phyloP scores from a whole-genome alignment of 192 early-diverging fungal species.

The Phycomyces blakesleeanus region DNA sequence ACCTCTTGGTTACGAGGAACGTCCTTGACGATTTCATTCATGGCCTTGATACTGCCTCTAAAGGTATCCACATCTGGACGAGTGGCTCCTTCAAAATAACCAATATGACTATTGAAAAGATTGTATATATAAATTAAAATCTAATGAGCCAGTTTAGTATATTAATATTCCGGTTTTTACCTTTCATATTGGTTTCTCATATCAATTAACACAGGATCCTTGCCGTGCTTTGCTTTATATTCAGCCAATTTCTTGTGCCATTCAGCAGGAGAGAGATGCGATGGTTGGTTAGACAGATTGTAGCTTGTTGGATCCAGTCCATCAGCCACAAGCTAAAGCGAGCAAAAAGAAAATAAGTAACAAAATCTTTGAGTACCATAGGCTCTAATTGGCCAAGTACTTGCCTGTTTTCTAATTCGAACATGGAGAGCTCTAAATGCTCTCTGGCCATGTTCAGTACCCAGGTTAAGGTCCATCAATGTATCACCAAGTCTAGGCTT shows the following conservation, averaged over 20 bases:
- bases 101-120: constrained; percentile 48
- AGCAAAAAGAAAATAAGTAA: too few species aligned
- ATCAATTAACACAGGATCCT: constrained; percentile 59
- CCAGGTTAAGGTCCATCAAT: constrained; percentile 59
- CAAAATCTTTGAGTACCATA: too few species aligned
- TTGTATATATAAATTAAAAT: background rate
- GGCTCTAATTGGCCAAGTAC: too few species aligned
- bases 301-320: constrained; percentile 49
- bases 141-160: background rate
- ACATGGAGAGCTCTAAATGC: constrained; percentile 69
- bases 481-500: constrained; percentile 29
- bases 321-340: constrained; percentile 52
- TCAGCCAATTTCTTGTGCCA: constrained; percentile 60
- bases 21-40: constrained; percentile 55
- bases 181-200: constrained; percentile 81
- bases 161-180: constrained; percentile 14
- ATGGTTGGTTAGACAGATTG: constrained; percentile 57
- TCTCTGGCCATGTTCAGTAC: constrained; percentile 50
- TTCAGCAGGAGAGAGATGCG: constrained; percentile 60
- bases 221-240: constrained; percentile 25
- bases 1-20: constrained; percentile 56
- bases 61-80: constrained; percentile 72
- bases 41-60: constrained; percentile 59
- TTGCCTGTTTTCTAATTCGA: constrained; percentile 56
- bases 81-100: constrained; percentile 66